Base-by-base conservation (phyloP, 177 flowering plant genomes). In the Vitis hybrid region DNA sequence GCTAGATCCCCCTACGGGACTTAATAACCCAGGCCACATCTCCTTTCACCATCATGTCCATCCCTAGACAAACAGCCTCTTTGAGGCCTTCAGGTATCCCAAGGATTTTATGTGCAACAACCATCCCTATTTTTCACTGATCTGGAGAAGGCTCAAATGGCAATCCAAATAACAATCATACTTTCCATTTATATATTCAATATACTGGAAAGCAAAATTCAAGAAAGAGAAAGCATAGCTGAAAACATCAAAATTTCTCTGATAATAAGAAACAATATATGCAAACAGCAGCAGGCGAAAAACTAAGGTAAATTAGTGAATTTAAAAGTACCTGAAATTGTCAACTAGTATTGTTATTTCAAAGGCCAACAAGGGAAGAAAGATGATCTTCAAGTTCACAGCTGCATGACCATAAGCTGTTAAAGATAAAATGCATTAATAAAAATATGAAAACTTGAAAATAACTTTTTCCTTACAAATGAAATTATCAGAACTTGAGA, bases 331-430 rank as follows among this genome's bases (percentile, higher is more conserved):
- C 93, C 90, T 89, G 85, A 89, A 76, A 74, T 89, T 89, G 79
- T 89, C 93, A 59, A 85, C 70, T 32, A 89, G 80, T 68, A 87
- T 78, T 18, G 74, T 69, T 66, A 77, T 72, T 79, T 89, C 88
- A 68, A 89, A 85, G 63, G 84, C 80, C 75, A 89, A 73, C 80
- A 89, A 66, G 11, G 93, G 93, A 60, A 89, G 81, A 77, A 89
- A 87, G 74, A 82, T 89, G 60, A 87, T 80, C 85, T 86, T 89
- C 80, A 89, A 82, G 82, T 78, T 84, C 52, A 89, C 83, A 65
- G 82, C 82, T 64, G 86, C 78, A 66, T 71, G 56, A 56, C 58
- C 62, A 64, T 45, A 45, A 14, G 51, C 68, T 70, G 73, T 58
- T 63, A 2, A 54, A 50, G 17, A 64, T 7, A 56, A 64, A 10